Percentiles rank a stretch among this genome's conserved stretches.
These are phyloP conservation scores for Exophiala alcalophila DNA, from an alignment of 2,329 filamentous ascomycete species.

Conservation along the genomic window DNA sequence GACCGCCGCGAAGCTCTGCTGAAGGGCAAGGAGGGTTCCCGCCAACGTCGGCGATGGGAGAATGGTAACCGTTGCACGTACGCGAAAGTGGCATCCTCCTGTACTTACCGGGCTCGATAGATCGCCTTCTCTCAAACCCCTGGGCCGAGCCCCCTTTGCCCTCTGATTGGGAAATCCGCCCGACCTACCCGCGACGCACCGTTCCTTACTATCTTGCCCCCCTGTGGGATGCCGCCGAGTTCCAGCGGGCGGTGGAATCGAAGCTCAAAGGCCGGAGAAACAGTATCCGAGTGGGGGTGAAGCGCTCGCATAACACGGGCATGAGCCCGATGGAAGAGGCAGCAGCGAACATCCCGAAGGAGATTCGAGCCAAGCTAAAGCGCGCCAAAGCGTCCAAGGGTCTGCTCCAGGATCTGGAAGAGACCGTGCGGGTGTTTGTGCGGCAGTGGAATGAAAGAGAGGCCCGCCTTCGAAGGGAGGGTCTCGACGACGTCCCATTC, in stretches of 20 bases:
- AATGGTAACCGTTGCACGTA: conserved; percentile 63
- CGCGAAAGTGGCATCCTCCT: conserved; percentile 1
- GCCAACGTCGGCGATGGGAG: conserved; percentile 87
- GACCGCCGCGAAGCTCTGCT: conserved; percentile 71
- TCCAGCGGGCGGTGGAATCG: conserved; percentile 44
- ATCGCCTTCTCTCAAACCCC: conserved; percentile 81
- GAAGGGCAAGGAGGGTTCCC: conserved; percentile 86
- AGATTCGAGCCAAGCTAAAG: conserved; percentile 78
- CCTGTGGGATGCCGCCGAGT: conserved; percentile 66
- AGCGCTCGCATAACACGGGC: conserved; percentile 33
- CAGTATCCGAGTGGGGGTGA: conserved; percentile 40
- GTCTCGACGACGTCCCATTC: conserved; percentile 44
- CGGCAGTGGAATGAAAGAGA: conserved; percentile 57
- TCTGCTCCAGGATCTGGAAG: conserved; percentile 79
- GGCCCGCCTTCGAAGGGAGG: conserved; percentile 45
- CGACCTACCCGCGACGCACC: conserved; percentile 69
- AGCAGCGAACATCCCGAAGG: conserved; percentile 63
- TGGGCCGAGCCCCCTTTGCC: conserved; percentile 78
- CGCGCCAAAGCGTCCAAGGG: conserved; percentile 71
- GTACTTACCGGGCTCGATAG: conserved; percentile 45
- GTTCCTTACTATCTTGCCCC: conserved; percentile 88
- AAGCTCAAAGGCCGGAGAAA: conserved; percentile 34
- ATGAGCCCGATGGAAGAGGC: conserved; percentile 36
- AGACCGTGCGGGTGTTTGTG: conserved; percentile 76
- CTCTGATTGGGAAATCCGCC: conserved; percentile 76